These are phyloP conservation scores for Fusarium illudens DNA, from an alignment of 2,329 filamentous ascomycete genomes.

Conservation along the genomic window DNA sequence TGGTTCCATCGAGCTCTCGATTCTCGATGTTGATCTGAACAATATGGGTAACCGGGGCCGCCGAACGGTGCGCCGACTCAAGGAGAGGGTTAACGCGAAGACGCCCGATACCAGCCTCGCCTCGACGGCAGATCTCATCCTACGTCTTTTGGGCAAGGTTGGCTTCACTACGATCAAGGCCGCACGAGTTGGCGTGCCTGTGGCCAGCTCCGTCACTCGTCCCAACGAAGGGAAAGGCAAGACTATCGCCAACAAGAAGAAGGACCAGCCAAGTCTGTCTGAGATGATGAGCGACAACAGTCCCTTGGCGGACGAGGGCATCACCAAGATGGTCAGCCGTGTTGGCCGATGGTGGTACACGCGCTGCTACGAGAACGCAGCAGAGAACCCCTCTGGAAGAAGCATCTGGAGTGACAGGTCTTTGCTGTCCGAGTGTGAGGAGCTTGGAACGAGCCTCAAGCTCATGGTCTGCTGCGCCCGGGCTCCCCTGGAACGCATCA, in stretches of 20 bases:
- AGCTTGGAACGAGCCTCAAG: slow-evolving; percentile 86
- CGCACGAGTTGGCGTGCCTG: slow-evolving; percentile 80
- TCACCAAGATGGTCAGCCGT: slow-evolving; percentile 89
- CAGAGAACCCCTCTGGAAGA: slow-evolving; percentile 54
- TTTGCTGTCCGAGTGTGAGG: slow-evolving; percentile 84
- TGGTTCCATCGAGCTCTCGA: slow-evolving; percentile 80
- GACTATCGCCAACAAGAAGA: slow-evolving; percentile 40
- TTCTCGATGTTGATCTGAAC: slow-evolving; percentile 81
- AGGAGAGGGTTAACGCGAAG: slow-evolving; percentile 71
- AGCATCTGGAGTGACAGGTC: slow-evolving; percentile 82
- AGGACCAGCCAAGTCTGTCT: slow-evolving; percentile 65
- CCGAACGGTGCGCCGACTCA: slow-evolving; percentile 73
- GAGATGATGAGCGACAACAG: slow-evolving; percentile 78
- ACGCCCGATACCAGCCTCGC: slow-evolving; percentile 68
- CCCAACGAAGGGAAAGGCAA: slow-evolving; percentile 34
- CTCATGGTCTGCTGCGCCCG: slow-evolving; percentile 91
- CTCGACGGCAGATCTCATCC: slow-evolving; percentile 67
- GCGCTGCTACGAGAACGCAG: slow-evolving; percentile 83
- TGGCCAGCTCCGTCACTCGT: slow-evolving; percentile 61
- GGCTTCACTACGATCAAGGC: slow-evolving; percentile 78
- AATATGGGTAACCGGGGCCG: slow-evolving; percentile 81
- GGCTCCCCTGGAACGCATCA: slow-evolving; percentile 68
- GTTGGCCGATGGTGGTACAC: slow-evolving; percentile 98
- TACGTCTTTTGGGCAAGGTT: slow-evolving; percentile 71
- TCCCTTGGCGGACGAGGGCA: slow-evolving; percentile 79